Evolutionary conservation across 1,284 basidiomycete species (phyloP).

Genomic region (Boletus semigastroideus): DNA sequence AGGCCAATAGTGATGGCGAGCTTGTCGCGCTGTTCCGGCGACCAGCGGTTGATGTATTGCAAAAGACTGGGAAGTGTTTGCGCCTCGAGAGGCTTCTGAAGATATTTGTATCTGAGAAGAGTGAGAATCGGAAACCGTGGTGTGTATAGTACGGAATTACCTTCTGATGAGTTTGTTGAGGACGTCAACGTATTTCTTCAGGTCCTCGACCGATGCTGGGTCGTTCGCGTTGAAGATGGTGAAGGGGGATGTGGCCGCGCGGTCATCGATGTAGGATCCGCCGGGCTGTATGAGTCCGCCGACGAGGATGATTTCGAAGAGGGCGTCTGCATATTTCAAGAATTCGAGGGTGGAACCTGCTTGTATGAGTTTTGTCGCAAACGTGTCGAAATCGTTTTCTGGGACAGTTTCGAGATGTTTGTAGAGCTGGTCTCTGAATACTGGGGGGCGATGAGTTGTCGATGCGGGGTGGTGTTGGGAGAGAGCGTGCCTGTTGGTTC

Average conservation of each 20-base stretch:
- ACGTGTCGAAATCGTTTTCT: conserved; percentile 79
- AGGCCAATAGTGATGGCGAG: conserved; percentile 81
- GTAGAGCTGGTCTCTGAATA: conserved; percentile 93
- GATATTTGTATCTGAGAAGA: conserved; percentile 86
- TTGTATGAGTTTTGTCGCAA: conserved; percentile 83
- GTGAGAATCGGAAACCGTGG: conserved; percentile 12
- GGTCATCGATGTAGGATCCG: conserved; percentile 88
- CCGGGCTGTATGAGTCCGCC: conserved; percentile 96
- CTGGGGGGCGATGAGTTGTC: conserved; percentile 42
- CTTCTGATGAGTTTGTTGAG: conserved; percentile 94
- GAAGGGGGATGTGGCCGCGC: conserved; percentile 78
- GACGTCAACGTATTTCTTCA: conserved; percentile 92
- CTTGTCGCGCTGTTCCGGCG: conserved; percentile 74
- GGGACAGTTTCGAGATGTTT: conserved; percentile 90
- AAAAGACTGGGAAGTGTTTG: conserved; percentile 80
- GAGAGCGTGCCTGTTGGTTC: conserved; percentile 63
- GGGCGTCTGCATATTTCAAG: conserved; percentile 92
- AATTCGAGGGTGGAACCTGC: conserved; percentile 91
- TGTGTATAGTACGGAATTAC: conserved; percentile 38
- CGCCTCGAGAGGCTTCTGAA: conserved; percentile 93
- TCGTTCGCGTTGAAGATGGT: conserved; percentile 81
- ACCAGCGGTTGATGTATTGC: conserved; percentile 89
- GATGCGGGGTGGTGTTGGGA: conserved; percentile 9
- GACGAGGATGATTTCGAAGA: conserved; percentile 93
- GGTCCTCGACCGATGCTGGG: conserved; percentile 74